Evolutionary conservation across 208 protist species (phyloP), one percentile per base, ranked within the genome.

Genomic region (Leptomonas pyrrhocoris): DNA sequence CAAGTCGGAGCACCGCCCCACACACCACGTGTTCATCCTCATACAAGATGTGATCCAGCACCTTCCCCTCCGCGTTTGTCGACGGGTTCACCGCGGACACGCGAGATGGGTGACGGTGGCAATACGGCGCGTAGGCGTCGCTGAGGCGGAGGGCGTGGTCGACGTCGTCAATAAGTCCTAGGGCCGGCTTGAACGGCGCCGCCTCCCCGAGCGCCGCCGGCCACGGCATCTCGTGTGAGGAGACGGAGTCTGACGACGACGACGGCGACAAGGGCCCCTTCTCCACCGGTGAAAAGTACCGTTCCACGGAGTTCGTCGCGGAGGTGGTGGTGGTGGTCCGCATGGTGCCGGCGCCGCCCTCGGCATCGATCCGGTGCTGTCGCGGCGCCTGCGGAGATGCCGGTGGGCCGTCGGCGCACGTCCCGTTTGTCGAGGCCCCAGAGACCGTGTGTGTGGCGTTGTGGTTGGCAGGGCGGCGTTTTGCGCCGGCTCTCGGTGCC

Each of bases 31-130:
- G 58, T 19, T 79, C 66, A 54, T 74, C 73, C 36, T 94, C 85
- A 56, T 87, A 83, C 9, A 96, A 53, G 51, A 96, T 85, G 74
- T 96, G 87, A 63, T 96, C 92, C n/a, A 94, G 72, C 57, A 96
- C 92, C 73, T 84, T 89, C 8, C 92, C 91, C 67, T 94, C 89
- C 59, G 74, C 73, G 60, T 86, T 89, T 11, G 80, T 83, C 8
- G 84, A 92, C 13, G 88, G 85, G 71, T 93, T 92, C 25, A 94
- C 83, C 5, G 87, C 87, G 0, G 87, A 86, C 18, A 96, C 89
- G 9, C 62, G 65, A 0, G 65, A 57, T 6, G 85, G 86, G 66
- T 96, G 79, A 42, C 61, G 75, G 21, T 66, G 73, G 60, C 84
- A 84, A 73, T 96, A 96, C 31, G 42, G 34, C 42, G 78, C 84